Evolutionary conservation across 2,329 filamentous ascomycete species (phyloP).

Genomic region (Bipolaris sorokiniana): DNA sequence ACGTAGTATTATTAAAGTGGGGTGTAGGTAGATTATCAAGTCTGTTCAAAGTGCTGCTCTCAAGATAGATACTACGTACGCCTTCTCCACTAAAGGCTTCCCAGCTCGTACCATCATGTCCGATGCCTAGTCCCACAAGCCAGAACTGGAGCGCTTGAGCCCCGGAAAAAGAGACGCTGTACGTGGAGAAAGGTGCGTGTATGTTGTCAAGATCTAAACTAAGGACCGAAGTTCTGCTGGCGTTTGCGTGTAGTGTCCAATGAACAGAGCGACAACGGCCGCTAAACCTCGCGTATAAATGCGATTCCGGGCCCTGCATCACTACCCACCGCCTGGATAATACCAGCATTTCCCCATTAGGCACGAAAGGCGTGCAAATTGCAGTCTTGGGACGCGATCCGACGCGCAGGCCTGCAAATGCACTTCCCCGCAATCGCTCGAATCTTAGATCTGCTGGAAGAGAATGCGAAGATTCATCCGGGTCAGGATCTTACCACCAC

Average conservation of each 20-base stretch:
- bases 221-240: constrained; percentile 10
- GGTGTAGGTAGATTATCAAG: neutral
- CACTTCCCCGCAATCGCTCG: constrained; percentile 6
- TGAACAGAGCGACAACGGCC: constrained; percentile 6
- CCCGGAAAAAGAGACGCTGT: constrained; percentile 20
- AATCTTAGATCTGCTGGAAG: neutral
- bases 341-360: constrained; percentile 10
- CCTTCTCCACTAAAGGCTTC: neutral
- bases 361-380: constrained; percentile 5
- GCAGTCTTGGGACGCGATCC: neutral
- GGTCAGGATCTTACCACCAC: constrained; percentile 11
- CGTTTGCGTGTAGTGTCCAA: constrained; percentile 7
- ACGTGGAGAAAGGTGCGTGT: constrained; percentile 9
- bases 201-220: constrained; percentile 3
- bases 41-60: neutral
- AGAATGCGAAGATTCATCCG: constrained; percentile 13
- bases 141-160: constrained; percentile 1
- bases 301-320: constrained; percentile 16
- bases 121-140: constrained; percentile 1
- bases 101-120: neutral
- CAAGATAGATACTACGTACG: neutral
- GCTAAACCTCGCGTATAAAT: constrained; percentile 20
- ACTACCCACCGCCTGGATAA: constrained; percentile 8
- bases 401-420: neutral
- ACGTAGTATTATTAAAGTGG: neutral